Evolutionary conservation across 1,139 yeast genomes (phyloP), one percentile per base, ranked within the genome.

Genomic region (Debaryomycetaceae sp.): DNA sequence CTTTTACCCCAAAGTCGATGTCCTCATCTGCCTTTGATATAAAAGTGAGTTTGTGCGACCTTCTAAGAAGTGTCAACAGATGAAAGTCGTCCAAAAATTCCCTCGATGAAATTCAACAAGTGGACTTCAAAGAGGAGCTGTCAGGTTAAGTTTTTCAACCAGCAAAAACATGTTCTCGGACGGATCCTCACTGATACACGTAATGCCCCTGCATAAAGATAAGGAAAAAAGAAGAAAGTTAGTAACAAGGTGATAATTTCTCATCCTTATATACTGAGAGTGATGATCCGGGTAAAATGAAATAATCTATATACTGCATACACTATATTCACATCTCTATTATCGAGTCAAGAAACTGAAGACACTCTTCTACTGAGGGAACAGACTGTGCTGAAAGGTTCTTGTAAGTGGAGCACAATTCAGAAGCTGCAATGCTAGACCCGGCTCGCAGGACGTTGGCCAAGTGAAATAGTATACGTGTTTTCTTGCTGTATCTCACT

Each of bases 151-250:
- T 93, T 90, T 91, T 91, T 91, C 97, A 91, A 91, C 97, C 96
- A 91, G 99, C 99, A 91, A 91, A 90, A 87, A 91, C 98, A 91
- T 96, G 96, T 89, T 89, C 99, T 91, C 99, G 98, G 98, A 93
- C 97, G 97, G 90, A 90, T 93, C 98, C 97, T 91, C 99, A 91
- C 96, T 90, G 98, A 91, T 88, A 89, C 95, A 96, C 96, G 98
- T 91, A 91, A 90, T 90, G 96, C 97, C 98, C 98, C 87, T 87
- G 99, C 98, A 91, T 89, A 93, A 91, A 86, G 97, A 90, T 90
- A 68, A 62, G 66, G 85, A 68, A 62, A 68, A 62, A 62, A 62
- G 66, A 63, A 64, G 39, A 46, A 41, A 52, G 44, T 36, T 34
- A 33, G 24, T 24, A 30, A 2, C 14, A 13, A 5, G 38, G 34